Base-by-base conservation (phyloP, 305 asterid species). In the Fraxinus dipetala region DNA sequence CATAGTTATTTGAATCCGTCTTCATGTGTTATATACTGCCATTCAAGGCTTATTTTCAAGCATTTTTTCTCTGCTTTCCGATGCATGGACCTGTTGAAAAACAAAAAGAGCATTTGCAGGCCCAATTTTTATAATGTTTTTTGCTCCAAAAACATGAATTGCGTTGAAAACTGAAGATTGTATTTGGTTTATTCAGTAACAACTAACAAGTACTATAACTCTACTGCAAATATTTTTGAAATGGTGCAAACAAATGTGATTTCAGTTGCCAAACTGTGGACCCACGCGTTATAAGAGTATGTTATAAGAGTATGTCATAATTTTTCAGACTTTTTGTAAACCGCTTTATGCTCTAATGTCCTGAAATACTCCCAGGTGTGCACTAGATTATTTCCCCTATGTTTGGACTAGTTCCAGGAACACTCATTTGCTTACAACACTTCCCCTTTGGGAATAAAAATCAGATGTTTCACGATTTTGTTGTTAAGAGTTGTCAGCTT, bases 321-420 rank as follows among this genome's bases (percentile, higher is more conserved):
- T 56, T 56, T 56, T 18, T 56, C 67, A 1, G 28, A 18, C 26
- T 18, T 56, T n/a, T 56, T n/a, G 28, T 56, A 18, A 54, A 54
- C 70, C 1, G 31, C 31, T 63, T 63, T 63, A 63, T 24, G 72
- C 3, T 63, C 32, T 22, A 24, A 63, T 63, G 32, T 8, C 70
- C 13, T 18, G 22, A 61, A 61, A 22, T 3, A 61, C 1, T 22
- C 70, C 70, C 70, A 22, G 31, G 4, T 61, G 70, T 61, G 70
- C 30, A 6, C 18, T 65, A 65, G 36, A 65, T 65, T 24, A 24
- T 61, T 20, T 20, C 32, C 35, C 38, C 18, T 20, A 28, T 30
- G 36, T 74, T 38, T 79, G 76, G 35, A 80, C 20, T 69, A 11
- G 72, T 78, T 74, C 34, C 69, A 34, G 10, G 59, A 54, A 61